phyloP scores from a whole-genome alignment of 805 yeast genomes.

The Schizosaccharomyces cryophilus region DNA sequence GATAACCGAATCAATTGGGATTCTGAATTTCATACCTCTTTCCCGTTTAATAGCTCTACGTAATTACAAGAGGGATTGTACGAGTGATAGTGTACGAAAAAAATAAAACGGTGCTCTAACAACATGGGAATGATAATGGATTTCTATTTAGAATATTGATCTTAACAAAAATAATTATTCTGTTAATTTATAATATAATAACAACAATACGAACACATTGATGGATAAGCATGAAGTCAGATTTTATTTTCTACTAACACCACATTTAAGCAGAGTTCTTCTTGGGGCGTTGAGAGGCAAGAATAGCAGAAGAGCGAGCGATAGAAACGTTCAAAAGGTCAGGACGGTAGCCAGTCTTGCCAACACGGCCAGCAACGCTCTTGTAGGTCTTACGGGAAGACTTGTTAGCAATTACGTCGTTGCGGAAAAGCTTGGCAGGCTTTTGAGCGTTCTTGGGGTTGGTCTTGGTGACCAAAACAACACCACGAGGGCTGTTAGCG shows the following conservation, averaged over 20 bases:
- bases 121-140: no score
- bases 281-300: slow-evolving; percentile 18
- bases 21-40: not conserved
- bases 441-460: slow-evolving; percentile 22
- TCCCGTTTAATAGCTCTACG: not conserved
- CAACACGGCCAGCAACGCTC: slow-evolving; percentile 20
- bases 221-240: not conserved
- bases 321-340: slow-evolving; percentile 26
- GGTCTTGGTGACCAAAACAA: slow-evolving; percentile 20
- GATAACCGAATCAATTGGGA: not conserved
- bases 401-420: slow-evolving; percentile 21
- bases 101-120: no score
- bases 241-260: not conserved
- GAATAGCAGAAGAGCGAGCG: slow-evolving; percentile 23
- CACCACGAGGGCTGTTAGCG: slow-evolving; percentile 15
- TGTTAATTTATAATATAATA: no score
- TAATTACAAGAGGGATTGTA: no score
- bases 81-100: no score
- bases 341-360: slow-evolving; percentile 23
- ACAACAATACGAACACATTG: no score
- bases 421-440: slow-evolving; percentile 20
- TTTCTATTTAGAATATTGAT: no score
- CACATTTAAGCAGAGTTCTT: slow-evolving; percentile 12
- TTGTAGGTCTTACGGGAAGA: slow-evolving; percentile 21
- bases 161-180: no score